phyloP scores from a whole-genome alignment of 2,329 filamentous ascomycete species.

The Davidsoniella australis region DNA sequence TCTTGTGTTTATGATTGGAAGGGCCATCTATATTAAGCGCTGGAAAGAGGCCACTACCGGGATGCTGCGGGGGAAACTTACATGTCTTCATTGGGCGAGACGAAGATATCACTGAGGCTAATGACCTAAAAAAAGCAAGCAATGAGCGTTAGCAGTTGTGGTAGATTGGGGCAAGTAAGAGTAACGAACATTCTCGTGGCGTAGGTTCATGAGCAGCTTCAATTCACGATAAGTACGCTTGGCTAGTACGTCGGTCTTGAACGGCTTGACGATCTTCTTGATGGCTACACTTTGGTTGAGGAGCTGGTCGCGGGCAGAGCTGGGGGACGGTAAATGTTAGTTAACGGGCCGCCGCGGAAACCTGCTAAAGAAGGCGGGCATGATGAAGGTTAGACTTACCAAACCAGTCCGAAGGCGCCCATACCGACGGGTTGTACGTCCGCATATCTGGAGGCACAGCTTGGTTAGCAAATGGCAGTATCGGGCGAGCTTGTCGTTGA shows the following conservation, averaged over 20 bases:
- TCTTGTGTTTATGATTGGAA: too few species aligned
- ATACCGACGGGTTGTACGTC: slow-evolving; percentile 97
- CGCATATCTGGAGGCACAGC: slow-evolving; percentile 51
- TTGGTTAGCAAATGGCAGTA: background rate
- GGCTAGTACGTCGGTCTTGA: slow-evolving; percentile 94
- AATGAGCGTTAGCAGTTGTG: background rate
- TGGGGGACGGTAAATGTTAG: slow-evolving; percentile 22
- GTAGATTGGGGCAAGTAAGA: background rate
- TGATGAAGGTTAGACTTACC: slow-evolving; percentile 37
- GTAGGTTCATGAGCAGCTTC: slow-evolving; percentile 90
- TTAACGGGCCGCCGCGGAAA: background rate
- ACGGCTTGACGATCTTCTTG: slow-evolving; percentile 99
- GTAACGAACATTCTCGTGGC: slow-evolving; percentile 75
- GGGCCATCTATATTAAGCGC: too few species aligned
- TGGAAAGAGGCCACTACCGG: background rate
- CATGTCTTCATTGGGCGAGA: slow-evolving; percentile 97
- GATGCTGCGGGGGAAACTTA: slow-evolving; percentile 28
- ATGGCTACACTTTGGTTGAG: slow-evolving; percentile 92
- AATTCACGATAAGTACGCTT: slow-evolving; percentile 96
- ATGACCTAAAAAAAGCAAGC: slow-evolving; percentile 49
- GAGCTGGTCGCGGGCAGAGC: slow-evolving; percentile 94
- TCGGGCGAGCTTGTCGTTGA: background rate
- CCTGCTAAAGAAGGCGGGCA: too few species aligned
- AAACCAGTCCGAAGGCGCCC: slow-evolving; percentile 96
- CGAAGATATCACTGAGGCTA: slow-evolving; percentile 97